Evolutionary conservation across 108 stramenopile genomes (phyloP).

Genomic region (Cylindrotheca closterium): DNA sequence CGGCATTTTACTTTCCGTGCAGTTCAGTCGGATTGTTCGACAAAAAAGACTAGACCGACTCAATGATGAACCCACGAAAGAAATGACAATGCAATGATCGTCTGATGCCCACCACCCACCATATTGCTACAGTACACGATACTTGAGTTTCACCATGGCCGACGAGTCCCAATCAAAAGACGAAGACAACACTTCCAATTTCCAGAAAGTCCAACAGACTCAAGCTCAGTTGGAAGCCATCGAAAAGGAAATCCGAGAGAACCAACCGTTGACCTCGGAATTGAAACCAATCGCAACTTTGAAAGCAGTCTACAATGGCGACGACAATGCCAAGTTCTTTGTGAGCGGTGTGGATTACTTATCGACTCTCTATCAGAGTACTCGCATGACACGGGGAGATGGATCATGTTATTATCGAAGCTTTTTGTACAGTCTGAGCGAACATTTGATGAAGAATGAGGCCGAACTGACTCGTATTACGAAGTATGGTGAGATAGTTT

Average conservation of each 20-base stretch:
- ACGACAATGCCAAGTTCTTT: constrained; percentile 41
- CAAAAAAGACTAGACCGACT: too few species aligned
- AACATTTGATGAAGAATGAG: constrained; percentile 40
- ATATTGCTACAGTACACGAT: too few species aligned
- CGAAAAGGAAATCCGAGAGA: constrained; percentile 59
- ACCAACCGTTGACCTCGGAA: constrained; percentile 64
- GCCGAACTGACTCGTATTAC: constrained; percentile 11
- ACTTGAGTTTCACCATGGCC: too few species aligned
- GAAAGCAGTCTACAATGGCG: constrained; percentile 22
- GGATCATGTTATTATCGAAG: constrained; percentile 96
- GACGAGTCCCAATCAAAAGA: too few species aligned
- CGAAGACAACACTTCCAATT: not conserved
- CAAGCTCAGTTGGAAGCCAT: constrained; percentile 69
- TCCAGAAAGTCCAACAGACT: constrained; percentile 38
- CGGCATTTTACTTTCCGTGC: too few species aligned
- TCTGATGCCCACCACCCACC: too few species aligned
- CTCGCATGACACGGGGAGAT: constrained; percentile 87
- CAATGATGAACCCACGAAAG: too few species aligned
- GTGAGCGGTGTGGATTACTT: constrained; percentile 40
- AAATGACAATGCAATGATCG: too few species aligned
- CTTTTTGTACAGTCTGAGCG: constrained; percentile 82
- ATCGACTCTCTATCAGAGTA: constrained; percentile 40
- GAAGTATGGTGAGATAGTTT: constrained; percentile 27
- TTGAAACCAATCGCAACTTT: constrained; percentile 38
- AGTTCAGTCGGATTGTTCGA: too few species aligned